These are phyloP conservation scores for Yamadazyma diddensiae DNA, from an alignment of 1,139 yeast species.

Conservation along the genomic window DNA sequence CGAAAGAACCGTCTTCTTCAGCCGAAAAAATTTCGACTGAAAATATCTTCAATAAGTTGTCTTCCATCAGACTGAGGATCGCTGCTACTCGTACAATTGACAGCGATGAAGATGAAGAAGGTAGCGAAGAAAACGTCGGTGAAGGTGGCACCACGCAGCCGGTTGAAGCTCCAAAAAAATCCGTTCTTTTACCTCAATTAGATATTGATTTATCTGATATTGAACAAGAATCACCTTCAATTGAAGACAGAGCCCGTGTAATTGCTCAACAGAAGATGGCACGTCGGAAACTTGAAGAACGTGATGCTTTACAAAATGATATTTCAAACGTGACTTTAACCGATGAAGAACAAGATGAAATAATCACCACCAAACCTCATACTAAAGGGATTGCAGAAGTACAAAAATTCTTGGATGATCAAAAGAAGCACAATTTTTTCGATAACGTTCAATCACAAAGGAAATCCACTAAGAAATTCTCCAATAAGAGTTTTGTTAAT, in stretches of 20 bases:
- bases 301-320: slow-evolving; percentile 30
- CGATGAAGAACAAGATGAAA: slow-evolving; percentile 40
- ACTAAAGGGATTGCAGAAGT: slow-evolving; percentile 30
- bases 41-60: slow-evolving; percentile 3
- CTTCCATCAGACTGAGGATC: slow-evolving; percentile 8
- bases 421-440: slow-evolving; percentile 34
- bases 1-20: neutral
- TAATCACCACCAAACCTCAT: slow-evolving; percentile 18
- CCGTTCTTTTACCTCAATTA: slow-evolving; percentile 24
- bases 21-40: neutral
- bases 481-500: slow-evolving; percentile 32
- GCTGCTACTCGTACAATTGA: slow-evolving; percentile 2
- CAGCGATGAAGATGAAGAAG: slow-evolving; percentile 4
- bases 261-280: slow-evolving; percentile 12
- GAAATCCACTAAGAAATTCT: slow-evolving; percentile 18
- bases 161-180: slow-evolving; percentile 2
- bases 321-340: slow-evolving; percentile 34
- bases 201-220: slow-evolving; percentile 27
- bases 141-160: no score
- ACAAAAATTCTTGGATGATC: slow-evolving; percentile 35
- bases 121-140: slow-evolving; percentile 1
- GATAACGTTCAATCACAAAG: slow-evolving; percentile 15
- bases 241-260: slow-evolving; percentile 11
- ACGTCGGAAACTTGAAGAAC: slow-evolving; percentile 12
- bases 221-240: slow-evolving; percentile 1